Percentiles rank a stretch among this genome's conserved stretches.
Conservation (phyloP, 208 protist species). For the Wallacemonas sp. region DNA sequence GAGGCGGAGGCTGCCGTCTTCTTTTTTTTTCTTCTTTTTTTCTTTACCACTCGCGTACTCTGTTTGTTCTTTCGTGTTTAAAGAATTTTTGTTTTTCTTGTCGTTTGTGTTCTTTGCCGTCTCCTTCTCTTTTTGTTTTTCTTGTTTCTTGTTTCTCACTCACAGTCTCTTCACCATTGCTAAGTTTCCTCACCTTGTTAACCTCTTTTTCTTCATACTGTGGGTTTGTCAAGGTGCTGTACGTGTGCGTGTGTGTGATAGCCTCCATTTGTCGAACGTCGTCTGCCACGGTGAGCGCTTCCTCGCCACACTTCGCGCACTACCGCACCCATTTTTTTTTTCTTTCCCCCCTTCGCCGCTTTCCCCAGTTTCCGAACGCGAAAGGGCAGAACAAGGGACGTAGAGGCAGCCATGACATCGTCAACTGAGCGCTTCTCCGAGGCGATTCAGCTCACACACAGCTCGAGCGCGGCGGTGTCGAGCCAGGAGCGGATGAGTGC, state of each 20-base stretch:
- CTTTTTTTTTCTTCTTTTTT: not conserved
- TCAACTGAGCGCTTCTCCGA: constrained; percentile 48
- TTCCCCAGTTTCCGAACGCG: too few relatives aligned
- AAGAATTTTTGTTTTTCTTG: not conserved
- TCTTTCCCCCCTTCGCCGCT: constrained; percentile 13
- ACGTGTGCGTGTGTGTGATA: too few relatives aligned
- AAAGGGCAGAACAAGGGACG: not conserved
- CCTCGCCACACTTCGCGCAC: not conserved
- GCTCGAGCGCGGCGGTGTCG: constrained; percentile 27
- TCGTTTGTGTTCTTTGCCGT: not conserved
- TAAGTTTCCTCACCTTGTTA: not conserved
- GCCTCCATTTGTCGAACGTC: too few relatives aligned
- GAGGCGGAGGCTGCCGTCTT: too few relatives aligned
- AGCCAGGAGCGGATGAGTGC: constrained; percentile 39
- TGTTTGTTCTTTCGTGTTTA: constrained; percentile 1
- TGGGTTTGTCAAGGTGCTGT: not conserved
- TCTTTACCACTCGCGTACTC: not conserved
- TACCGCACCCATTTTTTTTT: constrained; percentile 15
- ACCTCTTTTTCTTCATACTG: constrained; percentile 1
- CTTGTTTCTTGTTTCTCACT: constrained; percentile 3
- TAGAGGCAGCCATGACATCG: too few relatives aligned
- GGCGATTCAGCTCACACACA: constrained; percentile 68
- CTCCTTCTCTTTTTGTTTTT: constrained; percentile 15
- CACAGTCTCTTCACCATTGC: not conserved
- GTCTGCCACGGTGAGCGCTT: too few relatives aligned